phyloP scores from a whole-genome alignment of 768 basidiomycete species.

The Leucocoprinus leucothites region DNA sequence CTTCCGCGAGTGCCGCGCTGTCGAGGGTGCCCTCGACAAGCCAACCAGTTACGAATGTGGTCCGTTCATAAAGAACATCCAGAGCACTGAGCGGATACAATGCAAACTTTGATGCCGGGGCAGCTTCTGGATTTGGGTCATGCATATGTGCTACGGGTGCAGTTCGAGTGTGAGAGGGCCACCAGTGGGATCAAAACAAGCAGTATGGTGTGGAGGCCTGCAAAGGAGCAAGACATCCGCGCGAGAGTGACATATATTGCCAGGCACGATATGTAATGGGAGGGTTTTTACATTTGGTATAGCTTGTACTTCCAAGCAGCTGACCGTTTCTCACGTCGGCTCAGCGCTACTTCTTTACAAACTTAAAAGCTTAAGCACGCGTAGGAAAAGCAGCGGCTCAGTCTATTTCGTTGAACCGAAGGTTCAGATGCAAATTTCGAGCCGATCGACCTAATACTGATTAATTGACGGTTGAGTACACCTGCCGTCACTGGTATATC shows the following conservation, averaged over 20 bases:
- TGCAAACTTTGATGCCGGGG: slow-evolving; percentile 12
- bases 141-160: neutral
- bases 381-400: too few species aligned
- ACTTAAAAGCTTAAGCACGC: too few species aligned
- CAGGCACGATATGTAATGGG: too few species aligned
- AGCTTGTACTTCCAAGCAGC: too few species aligned
- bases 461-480: too few species aligned
- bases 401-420: too few species aligned
- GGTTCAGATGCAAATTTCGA: too few species aligned
- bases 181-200: neutral
- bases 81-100: slow-evolving; percentile 34
- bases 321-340: too few species aligned
- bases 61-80: slow-evolving; percentile 28
- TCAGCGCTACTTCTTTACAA: too few species aligned
- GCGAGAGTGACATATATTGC: neutral
- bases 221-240: neutral
- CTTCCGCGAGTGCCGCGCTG: slow-evolving; percentile 24
- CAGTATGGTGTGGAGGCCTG: neutral
- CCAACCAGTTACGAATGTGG: slow-evolving; percentile 40
- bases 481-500: too few species aligned
- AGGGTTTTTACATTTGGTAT: too few species aligned
- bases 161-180: neutral
- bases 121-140: neutral
- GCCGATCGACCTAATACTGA: too few species aligned
- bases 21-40: slow-evolving; percentile 38